These are phyloP conservation scores for Psilocybe subaeruginosa DNA, from an alignment of 768 basidiomycete genomes.

Conservation along the genomic window DNA sequence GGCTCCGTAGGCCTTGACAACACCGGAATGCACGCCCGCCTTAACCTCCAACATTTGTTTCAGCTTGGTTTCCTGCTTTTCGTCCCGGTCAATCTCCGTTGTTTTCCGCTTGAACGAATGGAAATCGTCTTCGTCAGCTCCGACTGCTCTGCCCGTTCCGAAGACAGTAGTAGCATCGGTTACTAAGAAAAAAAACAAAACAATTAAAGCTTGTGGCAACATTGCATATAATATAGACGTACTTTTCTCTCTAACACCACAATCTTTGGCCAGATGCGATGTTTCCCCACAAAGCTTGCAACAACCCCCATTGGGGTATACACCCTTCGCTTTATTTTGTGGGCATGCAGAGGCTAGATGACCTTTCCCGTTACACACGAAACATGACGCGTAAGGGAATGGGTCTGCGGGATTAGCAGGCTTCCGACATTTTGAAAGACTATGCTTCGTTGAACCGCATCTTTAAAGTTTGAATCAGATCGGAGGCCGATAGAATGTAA, in stretches of 20 bases:
- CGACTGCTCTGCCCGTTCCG: constrained; percentile 56
- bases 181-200: constrained; percentile 23
- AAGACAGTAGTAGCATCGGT: constrained; percentile 38
- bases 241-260: constrained; percentile 67
- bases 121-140: constrained; percentile 96
- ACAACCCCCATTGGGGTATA: constrained; percentile 89
- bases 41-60: constrained; percentile 46
- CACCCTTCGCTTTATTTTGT: constrained; percentile 74
- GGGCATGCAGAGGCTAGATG: constrained; percentile 88
- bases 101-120: constrained; percentile 74
- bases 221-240: constrained; percentile 1
- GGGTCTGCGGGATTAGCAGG: constrained; percentile 63
- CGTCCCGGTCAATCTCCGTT: constrained; percentile 61
- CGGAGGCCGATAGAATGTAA: not conserved
- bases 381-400: constrained; percentile 89
- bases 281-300: constrained; percentile 91
- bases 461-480: constrained; percentile 37
- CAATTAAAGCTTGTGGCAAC: not conserved
- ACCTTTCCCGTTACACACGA: constrained; percentile 83
- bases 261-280: constrained; percentile 85
- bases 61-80: constrained; percentile 47
- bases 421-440: constrained; percentile 76
- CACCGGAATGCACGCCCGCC: constrained; percentile 45
- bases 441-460: constrained; percentile 82
- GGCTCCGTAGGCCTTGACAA: constrained; percentile 37